phyloP scores from a whole-genome alignment of 768 basidiomycete genomes.

The Asterophora lycoperdoides region DNA sequence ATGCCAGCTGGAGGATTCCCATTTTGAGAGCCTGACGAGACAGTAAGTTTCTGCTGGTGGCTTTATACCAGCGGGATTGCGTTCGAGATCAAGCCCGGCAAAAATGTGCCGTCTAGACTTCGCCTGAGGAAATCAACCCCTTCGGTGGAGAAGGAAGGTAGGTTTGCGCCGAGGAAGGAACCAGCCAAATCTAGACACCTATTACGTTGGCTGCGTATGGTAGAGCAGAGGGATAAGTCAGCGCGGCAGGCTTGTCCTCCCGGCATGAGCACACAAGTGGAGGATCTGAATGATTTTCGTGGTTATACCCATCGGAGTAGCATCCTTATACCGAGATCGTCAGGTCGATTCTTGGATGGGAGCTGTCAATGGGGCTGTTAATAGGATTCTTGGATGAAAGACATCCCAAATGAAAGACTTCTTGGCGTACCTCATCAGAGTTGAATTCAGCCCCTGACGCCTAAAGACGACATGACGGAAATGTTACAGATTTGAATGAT shows the following conservation, averaged over 20 bases:
- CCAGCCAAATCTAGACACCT: slow-evolving; percentile 16
- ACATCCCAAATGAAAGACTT: slow-evolving; percentile 9
- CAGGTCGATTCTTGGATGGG: slow-evolving; percentile 9
- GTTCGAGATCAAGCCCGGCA: slow-evolving; percentile 25
- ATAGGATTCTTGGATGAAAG: not conserved
- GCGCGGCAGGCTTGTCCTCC: slow-evolving; percentile 1
- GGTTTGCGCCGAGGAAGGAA: slow-evolving; percentile 19
- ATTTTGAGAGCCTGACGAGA: slow-evolving; percentile 23
- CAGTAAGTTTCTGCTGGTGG: slow-evolving; percentile 12
- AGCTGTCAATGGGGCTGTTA: slow-evolving; percentile 12
- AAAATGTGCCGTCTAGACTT: slow-evolving; percentile 22
- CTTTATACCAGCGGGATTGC: slow-evolving; percentile 25
- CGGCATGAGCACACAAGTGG: slow-evolving; percentile 16
- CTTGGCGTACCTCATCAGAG: slow-evolving; percentile 14
- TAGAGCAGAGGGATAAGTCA: slow-evolving; percentile 2
- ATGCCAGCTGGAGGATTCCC: slow-evolving; percentile 29
- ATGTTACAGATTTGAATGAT: slow-evolving; percentile 9
- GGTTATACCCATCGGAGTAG: slow-evolving; percentile 10
- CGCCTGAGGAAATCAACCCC: slow-evolving; percentile 16
- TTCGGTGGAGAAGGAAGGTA: slow-evolving; percentile 17
- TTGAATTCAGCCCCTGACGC: slow-evolving; percentile 8
- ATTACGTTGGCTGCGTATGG: slow-evolving; percentile 21
- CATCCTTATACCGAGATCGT: slow-evolving; percentile 13
- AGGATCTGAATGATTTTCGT: slow-evolving; percentile 12
- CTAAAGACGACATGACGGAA: slow-evolving; percentile 10